A percentile compares a stretch with the other conserved stretches of the same genome.
These are phyloP conservation scores for Xylariaceae sp. DNA, from an alignment of 2,329 filamentous ascomycete genomes.

Conservation along the genomic window DNA sequence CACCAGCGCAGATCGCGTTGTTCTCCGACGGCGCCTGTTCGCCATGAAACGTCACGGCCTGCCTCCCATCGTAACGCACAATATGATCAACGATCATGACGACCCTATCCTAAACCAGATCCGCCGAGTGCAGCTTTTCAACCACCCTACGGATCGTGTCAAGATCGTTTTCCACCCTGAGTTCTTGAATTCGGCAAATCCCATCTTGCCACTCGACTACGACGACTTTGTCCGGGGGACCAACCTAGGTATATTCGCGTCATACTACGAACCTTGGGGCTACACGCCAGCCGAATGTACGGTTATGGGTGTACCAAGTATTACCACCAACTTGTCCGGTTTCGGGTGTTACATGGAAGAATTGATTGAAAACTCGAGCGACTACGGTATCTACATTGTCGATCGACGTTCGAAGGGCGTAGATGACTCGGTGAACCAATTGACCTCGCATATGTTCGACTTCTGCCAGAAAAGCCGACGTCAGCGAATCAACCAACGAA, in stretches of 20 bases:
- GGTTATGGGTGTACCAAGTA: slow-evolving; percentile 97
- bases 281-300: slow-evolving; percentile 98
- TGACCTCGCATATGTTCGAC: slow-evolving; percentile 88
- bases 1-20: slow-evolving; percentile 83
- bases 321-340: slow-evolving; percentile 95
- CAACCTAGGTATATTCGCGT: slow-evolving; percentile 91
- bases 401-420: slow-evolving; percentile 93
- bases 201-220: slow-evolving; percentile 91
- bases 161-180: slow-evolving; percentile 98
- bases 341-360: slow-evolving; percentile 99
- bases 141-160: slow-evolving; percentile 89
- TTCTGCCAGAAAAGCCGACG: slow-evolving; percentile 90
- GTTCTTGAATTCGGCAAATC: slow-evolving; percentile 93
- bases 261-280: slow-evolving; percentile 99
- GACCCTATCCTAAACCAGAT: slow-evolving; percentile 96
- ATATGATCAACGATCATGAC: slow-evolving; percentile 92
- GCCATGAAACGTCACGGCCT: slow-evolving; percentile 92
- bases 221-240: slow-evolving; percentile 98
- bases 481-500: slow-evolving; percentile 97
- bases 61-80: slow-evolving; percentile 96
- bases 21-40: slow-evolving; percentile 85
- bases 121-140: slow-evolving; percentile 93
- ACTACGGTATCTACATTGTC: slow-evolving; percentile 99
- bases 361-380: slow-evolving; percentile 93
- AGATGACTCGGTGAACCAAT: slow-evolving; percentile 94